These are phyloP conservation scores for Fomitopsis pinicola DNA, from an alignment of 1,284 basidiomycete genomes.

Conservation along the genomic window DNA sequence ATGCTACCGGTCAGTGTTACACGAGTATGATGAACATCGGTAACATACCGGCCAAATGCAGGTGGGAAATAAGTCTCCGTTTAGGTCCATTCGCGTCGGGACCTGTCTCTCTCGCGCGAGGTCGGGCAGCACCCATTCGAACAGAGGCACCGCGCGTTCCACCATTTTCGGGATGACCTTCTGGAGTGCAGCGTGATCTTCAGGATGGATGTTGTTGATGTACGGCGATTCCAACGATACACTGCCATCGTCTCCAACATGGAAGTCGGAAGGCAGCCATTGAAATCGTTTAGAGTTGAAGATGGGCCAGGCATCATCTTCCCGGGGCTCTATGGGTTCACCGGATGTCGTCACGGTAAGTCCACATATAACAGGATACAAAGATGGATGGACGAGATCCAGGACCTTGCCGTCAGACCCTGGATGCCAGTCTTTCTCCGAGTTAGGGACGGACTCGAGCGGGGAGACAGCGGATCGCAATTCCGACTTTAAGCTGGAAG, in stretches of 20 bases:
- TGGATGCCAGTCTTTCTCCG: slow-evolving; percentile 14
- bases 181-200: not conserved
- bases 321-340: not conserved
- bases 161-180: not conserved
- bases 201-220: slow-evolving; percentile 1
- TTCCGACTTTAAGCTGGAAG: not conserved
- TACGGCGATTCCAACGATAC: not conserved
- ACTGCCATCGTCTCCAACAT: not conserved
- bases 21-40: not conserved
- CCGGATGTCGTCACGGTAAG: not conserved
- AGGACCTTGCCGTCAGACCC: slow-evolving; percentile 11
- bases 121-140: not conserved
- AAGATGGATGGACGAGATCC: not conserved
- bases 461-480: not conserved
- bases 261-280: slow-evolving; percentile 9
- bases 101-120: not conserved
- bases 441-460: slow-evolving; percentile 6
- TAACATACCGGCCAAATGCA: not conserved
- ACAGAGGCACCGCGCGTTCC: not conserved
- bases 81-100: not conserved
- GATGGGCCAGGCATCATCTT: not conserved
- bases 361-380: not conserved
- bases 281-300: not conserved
- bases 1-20: not conserved
- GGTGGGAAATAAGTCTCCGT: not conserved